Evolutionary conservation across 139 green algal genomes (phyloP).

Genomic region (Pseudopediastrum boryanum): DNA sequence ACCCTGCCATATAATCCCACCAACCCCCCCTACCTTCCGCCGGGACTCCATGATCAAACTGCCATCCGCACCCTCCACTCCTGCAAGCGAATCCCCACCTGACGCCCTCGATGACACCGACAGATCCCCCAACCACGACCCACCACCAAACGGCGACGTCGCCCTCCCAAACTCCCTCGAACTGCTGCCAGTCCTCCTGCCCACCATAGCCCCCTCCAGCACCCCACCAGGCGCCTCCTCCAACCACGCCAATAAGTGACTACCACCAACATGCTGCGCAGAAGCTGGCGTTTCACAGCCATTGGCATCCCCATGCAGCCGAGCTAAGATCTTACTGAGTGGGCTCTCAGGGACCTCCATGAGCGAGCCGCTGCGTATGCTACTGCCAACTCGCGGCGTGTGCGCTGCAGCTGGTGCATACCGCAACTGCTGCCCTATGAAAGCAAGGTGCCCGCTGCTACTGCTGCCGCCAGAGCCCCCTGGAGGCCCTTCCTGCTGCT

Average conservation of each 20-base stretch:
- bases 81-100: no score
- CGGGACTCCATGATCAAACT: conserved; percentile 32
- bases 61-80: conserved; percentile 1
- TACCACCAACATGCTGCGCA: neutral
- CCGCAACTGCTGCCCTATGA: conserved; percentile 24
- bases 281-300: neutral
- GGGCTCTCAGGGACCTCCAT: neutral
- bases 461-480: neutral
- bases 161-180: no score
- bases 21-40: no score
- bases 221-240: conserved; percentile 24
- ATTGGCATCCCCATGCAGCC: conserved; percentile 17
- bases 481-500: neutral
- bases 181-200: no score
- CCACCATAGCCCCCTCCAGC: no score
- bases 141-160: no score
- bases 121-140: no score
- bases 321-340: conserved; percentile 13
- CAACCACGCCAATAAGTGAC: conserved; percentile 41
- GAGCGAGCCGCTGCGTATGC: conserved; percentile 5
- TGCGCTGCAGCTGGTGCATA: conserved; percentile 13
- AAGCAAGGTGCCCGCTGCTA: conserved; percentile 3
- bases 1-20: no score
- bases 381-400: neutral
- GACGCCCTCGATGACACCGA: no score